phyloP scores from a whole-genome alignment of 2,329 filamentous ascomycete genomes.

The Ilyonectria destructans region DNA sequence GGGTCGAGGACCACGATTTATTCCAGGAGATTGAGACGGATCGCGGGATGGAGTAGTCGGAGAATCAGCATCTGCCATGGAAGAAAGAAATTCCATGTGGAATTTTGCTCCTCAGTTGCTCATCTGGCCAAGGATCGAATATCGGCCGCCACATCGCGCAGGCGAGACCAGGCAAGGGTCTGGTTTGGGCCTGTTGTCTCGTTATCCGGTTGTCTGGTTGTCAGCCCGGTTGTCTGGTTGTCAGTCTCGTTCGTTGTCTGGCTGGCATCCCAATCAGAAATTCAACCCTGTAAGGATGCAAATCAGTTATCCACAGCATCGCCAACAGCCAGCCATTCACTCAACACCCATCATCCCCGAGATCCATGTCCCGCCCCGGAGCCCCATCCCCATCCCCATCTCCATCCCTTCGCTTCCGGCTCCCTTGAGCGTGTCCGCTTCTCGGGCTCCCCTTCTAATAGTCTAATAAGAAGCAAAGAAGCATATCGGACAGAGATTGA shows the following conservation, averaged over 20 bases:
- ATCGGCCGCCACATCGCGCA: constrained; percentile 10
- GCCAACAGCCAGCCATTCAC: constrained; percentile 1
- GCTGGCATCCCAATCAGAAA: background rate
- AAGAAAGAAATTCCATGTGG: constrained; percentile 10
- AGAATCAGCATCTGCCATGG: constrained; percentile 2
- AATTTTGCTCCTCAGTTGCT: background rate
- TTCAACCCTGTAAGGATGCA: background rate
- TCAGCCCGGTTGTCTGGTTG: background rate
- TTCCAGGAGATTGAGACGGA: constrained; percentile 17
- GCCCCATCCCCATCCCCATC: background rate
- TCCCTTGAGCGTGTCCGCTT: background rate
- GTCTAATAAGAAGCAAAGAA: background rate
- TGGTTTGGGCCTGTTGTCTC: background rate
- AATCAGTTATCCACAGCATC: constrained; percentile 5
- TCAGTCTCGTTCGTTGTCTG: background rate
- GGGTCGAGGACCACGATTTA: background rate
- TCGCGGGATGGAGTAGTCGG: constrained; percentile 7
- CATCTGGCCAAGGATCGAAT: constrained; percentile 5
- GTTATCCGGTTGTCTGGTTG: background rate
- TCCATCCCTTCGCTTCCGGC: background rate
- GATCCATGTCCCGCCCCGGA: constrained; percentile 10
- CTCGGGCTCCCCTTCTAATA: background rate
- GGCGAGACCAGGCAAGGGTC: background rate
- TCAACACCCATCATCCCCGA: constrained; percentile 4
- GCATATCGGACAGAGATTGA: background rate